Base-by-base conservation (phyloP, 78 protist species). In the Speleostelium caveatum region DNA sequence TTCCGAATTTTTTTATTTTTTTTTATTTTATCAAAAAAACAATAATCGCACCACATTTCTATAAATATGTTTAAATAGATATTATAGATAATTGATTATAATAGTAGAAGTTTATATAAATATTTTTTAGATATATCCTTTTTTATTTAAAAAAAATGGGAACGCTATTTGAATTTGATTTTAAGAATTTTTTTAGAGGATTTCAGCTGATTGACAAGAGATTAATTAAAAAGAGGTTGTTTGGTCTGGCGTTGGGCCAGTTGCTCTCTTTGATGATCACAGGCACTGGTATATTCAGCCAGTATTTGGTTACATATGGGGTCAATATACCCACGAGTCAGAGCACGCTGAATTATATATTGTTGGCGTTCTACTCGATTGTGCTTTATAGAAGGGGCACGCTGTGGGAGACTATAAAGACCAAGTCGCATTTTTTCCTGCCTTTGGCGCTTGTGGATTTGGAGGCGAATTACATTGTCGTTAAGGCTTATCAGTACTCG, bases 381-480 rank as follows among this genome's bases (percentile, higher is more conserved):
- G 83, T 83, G 1, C 42, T 86, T n/a, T 35, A 42, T 1, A 36
- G 49, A 22, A 30, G 93, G 19, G 93, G 93, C 22, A 66, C 61
- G 22, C 38, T 86, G 0, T 76, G 86, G 93, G 51, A 78, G 7
- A 67, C 66, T 0, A 59, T 76, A 6, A 77, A 61, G 42, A 91
- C 95, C 17, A 91, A 78, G 10, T 71, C 85, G 0, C 32, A 55
- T 12, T 69, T 73, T 4, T 42, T 73, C 24, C 33, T 67, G 26
- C 92, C 93, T 30, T 59, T 93, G 69, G 88, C 96, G 28, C 42
- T 95, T 28, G 69, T 93, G 19, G 98, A 96, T 75, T 94, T 96
- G 51, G 98, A 96, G 66, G 98, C 96, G 21, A 96, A 96, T 41
- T 96, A 63, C 30, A 65, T 92, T 1, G 89, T 73, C 0, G 94